Evolutionary conservation across 75 land plant species (phyloP).

Genomic region (Pinus taeda): DNA sequence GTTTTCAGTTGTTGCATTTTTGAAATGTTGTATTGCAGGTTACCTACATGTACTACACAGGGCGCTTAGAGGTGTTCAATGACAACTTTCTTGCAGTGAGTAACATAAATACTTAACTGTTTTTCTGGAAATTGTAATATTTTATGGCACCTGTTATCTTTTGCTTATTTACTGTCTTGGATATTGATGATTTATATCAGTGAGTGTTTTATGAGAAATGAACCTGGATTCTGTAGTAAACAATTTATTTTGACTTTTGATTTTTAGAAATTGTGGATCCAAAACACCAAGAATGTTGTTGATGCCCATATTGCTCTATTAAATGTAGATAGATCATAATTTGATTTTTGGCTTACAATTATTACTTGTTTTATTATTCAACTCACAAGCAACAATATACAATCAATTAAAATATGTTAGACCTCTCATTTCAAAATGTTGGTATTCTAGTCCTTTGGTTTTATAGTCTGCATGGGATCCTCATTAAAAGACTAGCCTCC

Average conservation of each 20-base stretch:
- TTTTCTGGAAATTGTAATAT: neutral
- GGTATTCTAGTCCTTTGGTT: too few relatives aligned
- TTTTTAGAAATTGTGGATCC: neutral
- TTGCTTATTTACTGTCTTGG: neutral
- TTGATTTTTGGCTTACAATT: neutral
- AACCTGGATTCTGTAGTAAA: neutral
- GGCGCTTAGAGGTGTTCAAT: slow-evolving; percentile 96
- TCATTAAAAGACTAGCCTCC: too few relatives aligned
- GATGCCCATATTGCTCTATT: neutral
- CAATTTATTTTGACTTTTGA: neutral
- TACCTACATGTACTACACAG: slow-evolving; percentile 98
- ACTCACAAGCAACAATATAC: neutral
- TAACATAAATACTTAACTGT: slow-evolving; percentile 2
- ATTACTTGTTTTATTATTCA: neutral
- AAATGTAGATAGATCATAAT: neutral
- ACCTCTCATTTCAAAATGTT: too few relatives aligned
- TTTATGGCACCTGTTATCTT: neutral
- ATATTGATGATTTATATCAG: slow-evolving; percentile 2
- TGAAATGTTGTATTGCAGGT: slow-evolving; percentile 46
- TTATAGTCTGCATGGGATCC: too few relatives aligned
- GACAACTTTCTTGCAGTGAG: slow-evolving; percentile 89
- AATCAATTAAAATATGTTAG: too few relatives aligned
- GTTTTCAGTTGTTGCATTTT: neutral
- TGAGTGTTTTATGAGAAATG: neutral
- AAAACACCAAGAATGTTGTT: neutral